These are phyloP conservation scores for Phalaenopsis aphrodite DNA, from an alignment of 106 monocot species.

Conservation along the genomic window DNA sequence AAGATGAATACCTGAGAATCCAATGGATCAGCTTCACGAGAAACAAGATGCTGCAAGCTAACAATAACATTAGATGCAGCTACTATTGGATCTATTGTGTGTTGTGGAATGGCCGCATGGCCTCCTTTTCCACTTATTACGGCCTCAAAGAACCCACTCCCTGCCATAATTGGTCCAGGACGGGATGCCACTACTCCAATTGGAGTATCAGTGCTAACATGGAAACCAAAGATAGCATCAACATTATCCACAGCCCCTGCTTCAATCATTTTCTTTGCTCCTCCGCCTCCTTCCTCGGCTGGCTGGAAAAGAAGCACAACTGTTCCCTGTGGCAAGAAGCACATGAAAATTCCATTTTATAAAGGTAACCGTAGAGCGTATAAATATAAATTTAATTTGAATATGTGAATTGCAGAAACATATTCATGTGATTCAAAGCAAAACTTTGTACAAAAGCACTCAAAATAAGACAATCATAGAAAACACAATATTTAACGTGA, in stretches of 20 bases:
- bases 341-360: background rate
- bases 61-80: constrained; percentile 94
- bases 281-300: constrained; percentile 93
- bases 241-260: constrained; percentile 66
- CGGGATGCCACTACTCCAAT: constrained; percentile 60
- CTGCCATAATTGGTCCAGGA: constrained; percentile 85
- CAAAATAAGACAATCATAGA: too few relatives aligned
- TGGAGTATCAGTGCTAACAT: constrained; percentile 29
- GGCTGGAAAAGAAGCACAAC: constrained; percentile 90
- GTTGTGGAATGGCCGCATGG: constrained; percentile 92
- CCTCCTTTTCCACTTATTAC: constrained; percentile 96
- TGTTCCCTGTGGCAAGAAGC: constrained; percentile 51
- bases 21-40: constrained; percentile 95
- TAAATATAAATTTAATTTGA: background rate
- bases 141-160: constrained; percentile 88
- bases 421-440: too few relatives aligned
- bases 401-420: too few relatives aligned
- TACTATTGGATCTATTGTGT: constrained; percentile 88
- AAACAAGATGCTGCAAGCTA: constrained; percentile 92
- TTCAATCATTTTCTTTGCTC: constrained; percentile 84
- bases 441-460: too few relatives aligned
- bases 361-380: background rate
- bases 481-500: too few relatives aligned
- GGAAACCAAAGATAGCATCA: constrained; percentile 87
- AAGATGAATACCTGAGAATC: constrained; percentile 69